Evolutionary conservation across 1,284 basidiomycete species (phyloP), one percentile per base, ranked within the genome.

Genomic region (Thecaphora frezii): DNA sequence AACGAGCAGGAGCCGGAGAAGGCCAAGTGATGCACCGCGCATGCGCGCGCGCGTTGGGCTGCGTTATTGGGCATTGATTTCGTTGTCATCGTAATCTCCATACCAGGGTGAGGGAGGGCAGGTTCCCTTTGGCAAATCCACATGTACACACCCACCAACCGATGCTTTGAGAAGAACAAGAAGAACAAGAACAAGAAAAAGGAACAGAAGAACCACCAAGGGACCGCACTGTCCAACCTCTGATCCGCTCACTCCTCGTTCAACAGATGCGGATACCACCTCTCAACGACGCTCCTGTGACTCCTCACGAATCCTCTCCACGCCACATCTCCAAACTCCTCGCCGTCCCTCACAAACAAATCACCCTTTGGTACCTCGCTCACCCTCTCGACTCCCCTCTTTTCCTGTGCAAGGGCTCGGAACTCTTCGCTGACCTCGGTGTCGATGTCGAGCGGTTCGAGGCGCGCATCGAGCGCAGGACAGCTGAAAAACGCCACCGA

Each of bases 401-500:
- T 18, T 59, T 44, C 62, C 64, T 69, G n/a, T n/a, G n/a, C n/a
- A 5, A 52, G 46, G 3, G 50, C 37, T 1, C 62, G 39, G 21
- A 71, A 37, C 45, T 70, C 55, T 5, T 33, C 23, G 10, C 58
- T 58, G 28, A 73, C 49, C n/a, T 44, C 25, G 14, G 48, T 40
- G 5, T 28, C 13, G 9, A 51, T 39, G 26, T 57, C 53, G 3
- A 69, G 51, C 19, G 68, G 49, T 7, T 54, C 19, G 25, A 74
- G 33, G 16, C 50, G 47, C 7, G 55, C 52, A 46, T 64, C 65
- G 24, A 75, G 51, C 2, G 65, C 63, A 4, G 71, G 73, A 5
- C 48, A 66, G 46, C 56, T 57, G 52, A 75, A 75, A 41, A 56
- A 75, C 2, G 72, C 68, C n/a, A 73, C 60, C 23, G 54, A 56